A percentile compares a stretch with the other conserved stretches of the same genome.
phyloP scores from a whole-genome alignment of 2,329 filamentous ascomycete genomes.

The Botrytis elliptica region DNA sequence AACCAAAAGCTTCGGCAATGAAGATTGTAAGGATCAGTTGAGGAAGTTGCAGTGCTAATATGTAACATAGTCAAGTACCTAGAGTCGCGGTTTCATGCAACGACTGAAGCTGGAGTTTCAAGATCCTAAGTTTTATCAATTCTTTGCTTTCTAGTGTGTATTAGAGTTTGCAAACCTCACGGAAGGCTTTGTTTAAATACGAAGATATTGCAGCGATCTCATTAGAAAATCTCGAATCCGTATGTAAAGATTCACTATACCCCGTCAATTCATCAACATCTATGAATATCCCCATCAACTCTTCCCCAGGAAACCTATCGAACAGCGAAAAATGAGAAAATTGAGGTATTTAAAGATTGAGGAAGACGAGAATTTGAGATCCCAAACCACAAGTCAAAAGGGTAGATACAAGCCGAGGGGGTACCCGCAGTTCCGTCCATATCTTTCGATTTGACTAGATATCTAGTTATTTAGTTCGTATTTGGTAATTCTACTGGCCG shows the following conservation, averaged over 20 bases:
- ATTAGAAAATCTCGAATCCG: too few species aligned
- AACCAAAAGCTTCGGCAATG: background rate
- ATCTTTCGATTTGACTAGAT: background rate
- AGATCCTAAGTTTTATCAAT: too few species aligned
- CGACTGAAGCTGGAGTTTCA: too few species aligned
- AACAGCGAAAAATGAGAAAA: background rate
- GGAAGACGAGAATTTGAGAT: too few species aligned
- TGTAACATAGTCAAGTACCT: too few species aligned
- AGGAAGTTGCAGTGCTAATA: too few species aligned
- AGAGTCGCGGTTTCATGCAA: too few species aligned
- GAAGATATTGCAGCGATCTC: background rate
- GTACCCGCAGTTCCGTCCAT: too few species aligned
- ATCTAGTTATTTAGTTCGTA: too few species aligned
- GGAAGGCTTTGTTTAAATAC: background rate
- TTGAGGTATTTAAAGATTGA: background rate
- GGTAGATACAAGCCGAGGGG: rapidly evolving
- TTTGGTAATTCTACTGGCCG: too few species aligned
- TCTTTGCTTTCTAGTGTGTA: too few species aligned
- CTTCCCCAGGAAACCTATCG: background rate
- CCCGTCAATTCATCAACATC: background rate
- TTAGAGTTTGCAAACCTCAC: too few species aligned
- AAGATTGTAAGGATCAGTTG: rapidly evolving
- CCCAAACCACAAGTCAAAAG: background rate
- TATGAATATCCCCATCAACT: background rate
- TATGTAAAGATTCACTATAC: background rate